Evolutionary conservation across 108 stramenopile species (phyloP), one percentile per base, ranked within the genome.

Genomic region (Cyclostephanos invisitatus): DNA sequence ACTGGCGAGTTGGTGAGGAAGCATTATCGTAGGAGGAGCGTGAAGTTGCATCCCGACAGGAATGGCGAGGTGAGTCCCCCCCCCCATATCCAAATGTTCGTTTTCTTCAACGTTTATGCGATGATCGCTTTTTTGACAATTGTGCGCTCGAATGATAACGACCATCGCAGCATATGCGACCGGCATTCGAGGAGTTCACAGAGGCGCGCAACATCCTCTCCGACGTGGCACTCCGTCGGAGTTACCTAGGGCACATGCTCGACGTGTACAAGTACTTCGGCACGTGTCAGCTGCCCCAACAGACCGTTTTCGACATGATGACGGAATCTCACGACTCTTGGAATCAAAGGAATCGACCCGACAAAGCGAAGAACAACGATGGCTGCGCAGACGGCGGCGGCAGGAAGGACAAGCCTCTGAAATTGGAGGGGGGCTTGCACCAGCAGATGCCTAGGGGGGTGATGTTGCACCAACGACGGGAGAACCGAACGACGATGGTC

Each of bases 1-100:
- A 62, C 63, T 0, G 15, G 35, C 2, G 77, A 78, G 5, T 36
- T 61, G 35, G 65, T 67, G 3, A 27, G 36, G 40, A 80, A 75
- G 69, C 69, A 75, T 70, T 80, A 80, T 63, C 68, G 79, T 4
- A 70, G 64, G 37, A 62, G 47, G 32, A 47, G 55, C 2, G 56
- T 81, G 9, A 72, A 65, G 56, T n/a, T 81, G 2, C 80, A 81
- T 40, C 80, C 80, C 36, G 80, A 81, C 67, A 57, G 76, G 38
- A 72, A 69, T 24, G 79, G 79, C 22, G 79, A 80, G 58, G 80
- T 64, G 25, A 49, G 70, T n/a, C n/a, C n/a, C n/a, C n/a, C n/a
- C n/a, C n/a, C n/a, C n/a, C n/a, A n/a, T n/a, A n/a, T n/a, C n/a
- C n/a, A n/a, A n/a, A n/a, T 29, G 10, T 28, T 29, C 29, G 15